Evolutionary conservation across 441 rosid species (phyloP), one percentile per base, ranked within the genome.

Genomic region (Lepidium campestre): DNA sequence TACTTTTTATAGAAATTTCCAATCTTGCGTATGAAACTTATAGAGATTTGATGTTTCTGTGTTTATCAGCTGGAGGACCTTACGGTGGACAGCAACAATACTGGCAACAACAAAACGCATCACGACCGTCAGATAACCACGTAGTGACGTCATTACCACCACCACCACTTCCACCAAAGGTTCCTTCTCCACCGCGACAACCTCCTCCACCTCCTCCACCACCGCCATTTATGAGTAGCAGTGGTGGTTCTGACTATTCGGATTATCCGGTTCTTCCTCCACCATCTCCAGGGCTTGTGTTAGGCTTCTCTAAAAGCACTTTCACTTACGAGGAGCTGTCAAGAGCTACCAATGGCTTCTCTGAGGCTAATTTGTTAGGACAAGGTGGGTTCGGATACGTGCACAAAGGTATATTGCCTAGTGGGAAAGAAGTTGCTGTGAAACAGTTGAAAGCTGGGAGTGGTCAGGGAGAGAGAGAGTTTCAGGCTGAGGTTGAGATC

Each of bases 341-440:
- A 0, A 81, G 89, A 79, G 99, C 99, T 1, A 94, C 98, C 0
- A 83, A 91, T 73, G 99, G 97, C 31, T 94, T 94, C 84, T 85
- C 97, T 0, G 80, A 86, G 11, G 90, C 96, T 10, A 94, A 94
- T 72, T 85, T 94, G 59, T 88, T 94, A 1, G 99, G 99, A 41
- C 98, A 94, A 85, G 99, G 99, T 10, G 99, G 99, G 46, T 94
- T 94, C 10, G 98, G 99, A 55, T 94, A 83, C 73, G 99, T 94
- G 79, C 97, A 91, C 72, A 86, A 73, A 42, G 99, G 99, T 62
- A 83, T 91, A 50, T 90, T 94, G 48, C 96, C 99, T 0, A 89
- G 85, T 60, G 99, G 99, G 23, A 91, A 91, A 78, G 99, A 94
- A 78, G 92, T 94, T 10, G 99, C 99, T 3, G 74, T 94, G 44